A percentile compares a stretch with the other conserved stretches of the same genome.
These are phyloP conservation scores for Leptomonas pyrrhocoris DNA, from an alignment of 208 protist species.

Conservation along the genomic window DNA sequence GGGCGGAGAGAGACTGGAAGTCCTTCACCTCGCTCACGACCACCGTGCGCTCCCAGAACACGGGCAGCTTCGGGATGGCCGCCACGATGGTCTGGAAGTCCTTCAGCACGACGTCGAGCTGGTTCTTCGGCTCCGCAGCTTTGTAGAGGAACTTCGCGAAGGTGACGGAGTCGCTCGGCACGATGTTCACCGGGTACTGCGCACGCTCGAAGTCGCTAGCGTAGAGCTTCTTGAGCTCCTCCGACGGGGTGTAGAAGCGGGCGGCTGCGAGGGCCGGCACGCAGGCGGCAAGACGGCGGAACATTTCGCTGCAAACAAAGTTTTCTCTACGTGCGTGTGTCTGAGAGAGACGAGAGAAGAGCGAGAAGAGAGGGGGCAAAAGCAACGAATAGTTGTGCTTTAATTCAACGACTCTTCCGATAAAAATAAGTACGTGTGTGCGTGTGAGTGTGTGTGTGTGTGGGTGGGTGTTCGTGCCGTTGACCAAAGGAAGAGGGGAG, in stretches of 20 bases:
- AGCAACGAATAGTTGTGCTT: conserved; percentile 20
- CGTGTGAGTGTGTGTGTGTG: not conserved
- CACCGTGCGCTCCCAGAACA: conserved; percentile 90
- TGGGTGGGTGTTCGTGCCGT: not conserved
- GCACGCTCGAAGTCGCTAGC: conserved; percentile 88
- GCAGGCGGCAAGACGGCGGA: conserved; percentile 70
- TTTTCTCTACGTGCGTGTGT: too few species aligned
- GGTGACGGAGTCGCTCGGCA: conserved; percentile 86
- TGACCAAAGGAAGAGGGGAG: not conserved
- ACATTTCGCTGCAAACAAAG: conserved; percentile 49
- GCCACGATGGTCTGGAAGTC: conserved; percentile 82
- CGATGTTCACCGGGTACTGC: conserved; percentile 77
- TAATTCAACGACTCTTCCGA: too few species aligned
- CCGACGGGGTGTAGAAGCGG: conserved; percentile 88
- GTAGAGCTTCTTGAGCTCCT: conserved; percentile 87
- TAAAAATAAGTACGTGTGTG: conserved; percentile 2
- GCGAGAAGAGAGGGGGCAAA: conserved; percentile 1
- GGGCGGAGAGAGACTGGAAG: conserved; percentile 83
- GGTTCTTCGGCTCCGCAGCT: conserved; percentile 69
- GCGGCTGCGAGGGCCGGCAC: conserved; percentile 41
- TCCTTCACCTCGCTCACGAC: conserved; percentile 69
- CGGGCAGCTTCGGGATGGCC: conserved; percentile 69
- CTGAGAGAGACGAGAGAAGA: not conserved
- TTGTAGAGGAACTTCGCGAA: conserved; percentile 93
- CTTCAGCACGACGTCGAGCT: conserved; percentile 72